Percentiles rank a stretch among this genome's conserved stretches.
These are phyloP conservation scores for Solanum hybrid DNA, from an alignment of 305 asterid genomes.

Conservation along the genomic window DNA sequence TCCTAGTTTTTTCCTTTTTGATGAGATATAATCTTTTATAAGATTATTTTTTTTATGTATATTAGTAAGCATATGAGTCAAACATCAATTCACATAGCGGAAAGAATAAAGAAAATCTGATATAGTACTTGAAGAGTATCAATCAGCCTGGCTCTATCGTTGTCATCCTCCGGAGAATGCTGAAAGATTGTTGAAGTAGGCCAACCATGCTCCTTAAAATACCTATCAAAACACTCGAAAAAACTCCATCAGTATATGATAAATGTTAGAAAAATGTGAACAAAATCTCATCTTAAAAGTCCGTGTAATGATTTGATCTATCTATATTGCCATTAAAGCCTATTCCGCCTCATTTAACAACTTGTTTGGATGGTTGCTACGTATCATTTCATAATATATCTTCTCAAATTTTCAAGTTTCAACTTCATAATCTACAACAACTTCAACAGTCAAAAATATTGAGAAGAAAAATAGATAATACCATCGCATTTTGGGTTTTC, in stretches of 20 bases:
- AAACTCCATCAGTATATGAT: not conserved
- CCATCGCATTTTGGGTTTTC: constrained; percentile 99
- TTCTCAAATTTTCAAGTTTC: not conserved
- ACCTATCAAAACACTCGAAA: constrained; percentile 33
- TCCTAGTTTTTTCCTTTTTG: not conserved
- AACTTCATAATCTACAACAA: not conserved
- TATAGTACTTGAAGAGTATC: constrained; percentile 65
- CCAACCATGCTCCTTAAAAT: constrained; percentile 92
- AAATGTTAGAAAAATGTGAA: not conserved
- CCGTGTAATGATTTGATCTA: not conserved
- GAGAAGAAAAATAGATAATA: not conserved
- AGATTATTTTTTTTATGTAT: not conserved
- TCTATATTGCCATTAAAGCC: not conserved
- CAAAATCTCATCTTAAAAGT: not conserved
- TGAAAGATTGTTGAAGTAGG: constrained; percentile 60
- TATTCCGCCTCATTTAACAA: not conserved
- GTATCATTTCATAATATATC: no score
- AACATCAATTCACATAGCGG: not conserved
- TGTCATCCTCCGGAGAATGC: constrained; percentile 52
- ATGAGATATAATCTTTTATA: no score
- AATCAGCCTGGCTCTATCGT: constrained; percentile 57
- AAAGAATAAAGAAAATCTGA: not conserved
- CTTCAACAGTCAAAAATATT: not conserved
- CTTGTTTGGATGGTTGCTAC: not conserved
- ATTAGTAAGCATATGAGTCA: not conserved